Base-by-base conservation (phyloP, 176 grass and related monocot species). In the Alloteropsis semialata region DNA sequence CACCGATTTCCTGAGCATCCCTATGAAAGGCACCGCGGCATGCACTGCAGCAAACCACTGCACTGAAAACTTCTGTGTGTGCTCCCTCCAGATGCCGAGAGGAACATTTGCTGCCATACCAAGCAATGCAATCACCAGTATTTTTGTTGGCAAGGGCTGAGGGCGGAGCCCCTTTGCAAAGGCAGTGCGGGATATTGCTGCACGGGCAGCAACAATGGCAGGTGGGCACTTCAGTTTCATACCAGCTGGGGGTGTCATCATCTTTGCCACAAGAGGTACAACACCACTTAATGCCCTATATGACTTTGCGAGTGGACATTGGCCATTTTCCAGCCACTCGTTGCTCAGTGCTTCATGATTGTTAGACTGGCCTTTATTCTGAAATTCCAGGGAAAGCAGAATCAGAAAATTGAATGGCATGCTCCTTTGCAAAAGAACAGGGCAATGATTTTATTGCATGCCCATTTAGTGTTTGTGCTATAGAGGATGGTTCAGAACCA, bases 1-100 rank as follows among this genome's bases (percentile, higher is more conserved):
- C 71, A 97, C 89, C n/a, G 89, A 97, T 50, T 97, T 97, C 82
- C 94, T 94, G 25, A 97, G 89, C 84, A 97, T 97, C 36, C 81
- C 91, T 72, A 97, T 89, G 76, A 97, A 97, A 36, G 94, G 94
- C 30, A 97, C 91, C 2, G 94, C 89, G 0, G 89, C 91, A 81
- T 97, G 94, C 34, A 97, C 85, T 8, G 91, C 89, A 19, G 80
- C 84, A 79, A 94, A 91, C 91, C 89, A 92, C 71, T 92, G 89
- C 18, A 79, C 70, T 3, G 91, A 97, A 65, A 97, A 97, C 80
- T 97, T 97, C 11, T 83, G 17, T 3, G 91, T 94, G 70, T 94
- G 94, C 67, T 97, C 94, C 74, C 91, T 84, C 94, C 94, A 93
- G 27, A 97, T 89, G 50, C 94, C 94, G 12, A 97, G 94, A 50